Evolutionary conservation across 441 rosid genomes (phyloP), one percentile per base, ranked within the genome.

Genomic region (Populus hybrid): DNA sequence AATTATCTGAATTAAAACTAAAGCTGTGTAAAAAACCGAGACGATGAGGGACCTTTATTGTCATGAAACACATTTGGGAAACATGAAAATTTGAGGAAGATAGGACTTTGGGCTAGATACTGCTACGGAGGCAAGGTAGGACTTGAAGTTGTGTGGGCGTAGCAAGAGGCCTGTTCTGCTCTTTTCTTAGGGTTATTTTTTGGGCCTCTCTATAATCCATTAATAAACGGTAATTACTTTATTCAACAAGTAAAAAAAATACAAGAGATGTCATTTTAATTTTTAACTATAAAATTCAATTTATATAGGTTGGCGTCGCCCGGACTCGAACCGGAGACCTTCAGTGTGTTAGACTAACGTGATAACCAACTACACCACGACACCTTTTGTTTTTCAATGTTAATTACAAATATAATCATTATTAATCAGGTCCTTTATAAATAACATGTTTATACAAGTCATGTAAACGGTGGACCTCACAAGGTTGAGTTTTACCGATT

Each of bases 351-450:
- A 92, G 93, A 95, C 94, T 92, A 93, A 95, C 95, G 97, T 91
- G 97, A 92, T 90, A 95, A 92, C 97, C 99, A 93, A 92, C 97
- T 91, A 90, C 97, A 95, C 98, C 99, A 95, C 92, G 90, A 95
- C 80, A 86, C 90, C 84, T 2, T 10, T 9, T 5, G 57, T 5
- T 5, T 7, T 7, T 14, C 0, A 12, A 12, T 12, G 57, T 1
- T 14, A 16, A 50, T 0, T 50, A 5, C 0, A 14, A 1, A 5
- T 14, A 50, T 1, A 3, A 14, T 0, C 0, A 0, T 16, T 14
- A 50, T 50, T 50, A 14, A 4, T 14, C 2, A 12, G 20, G 7
- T 5, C 7, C 5, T 5, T 5, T 46, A 16, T 46, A 5, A 46
- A 14, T 46, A 50, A 50, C 6, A 50, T 14, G n/a, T 50, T 14